These are phyloP conservation scores for Ganoderma boninense DNA, from an alignment of 1,284 basidiomycete genomes.

Conservation along the genomic window DNA sequence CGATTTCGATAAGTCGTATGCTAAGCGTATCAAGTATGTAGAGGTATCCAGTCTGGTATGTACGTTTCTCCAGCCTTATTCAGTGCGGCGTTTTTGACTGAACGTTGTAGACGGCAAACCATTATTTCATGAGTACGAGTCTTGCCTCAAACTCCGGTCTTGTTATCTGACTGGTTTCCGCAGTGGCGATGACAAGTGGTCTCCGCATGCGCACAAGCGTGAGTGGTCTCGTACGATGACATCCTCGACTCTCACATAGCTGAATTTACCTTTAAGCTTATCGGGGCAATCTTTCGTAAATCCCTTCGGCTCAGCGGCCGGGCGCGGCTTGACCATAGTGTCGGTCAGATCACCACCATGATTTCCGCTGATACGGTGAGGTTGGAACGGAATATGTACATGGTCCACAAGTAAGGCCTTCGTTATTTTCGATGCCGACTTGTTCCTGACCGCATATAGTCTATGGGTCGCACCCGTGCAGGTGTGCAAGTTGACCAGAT, in stretches of 20 bases:
- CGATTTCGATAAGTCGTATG: not conserved
- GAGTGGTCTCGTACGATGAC: constrained; percentile 23
- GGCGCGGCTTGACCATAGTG: constrained; percentile 64
- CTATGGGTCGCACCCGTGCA: constrained; percentile 67
- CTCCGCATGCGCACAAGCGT: constrained; percentile 60
- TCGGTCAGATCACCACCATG: constrained; percentile 77
- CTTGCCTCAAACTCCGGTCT: too few species aligned
- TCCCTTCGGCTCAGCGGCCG: constrained; percentile 74
- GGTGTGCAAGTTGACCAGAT: constrained; percentile 34
- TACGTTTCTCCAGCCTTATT: not conserved
- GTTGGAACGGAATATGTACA: constrained; percentile 56
- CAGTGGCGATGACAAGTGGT: constrained; percentile 62
- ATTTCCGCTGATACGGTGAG: constrained; percentile 69
- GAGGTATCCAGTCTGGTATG: constrained; percentile 60
- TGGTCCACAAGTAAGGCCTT: constrained; percentile 58
- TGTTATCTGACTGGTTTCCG: not conserved
- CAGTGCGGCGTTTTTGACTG: not conserved
- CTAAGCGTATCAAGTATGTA: too few species aligned
- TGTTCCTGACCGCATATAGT: constrained; percentile 41
- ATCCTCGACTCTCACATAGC: constrained; percentile 2
- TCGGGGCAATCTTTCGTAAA: constrained; percentile 77
- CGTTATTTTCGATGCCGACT: not conserved
- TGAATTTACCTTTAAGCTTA: constrained; percentile 49
- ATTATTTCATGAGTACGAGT: constrained; percentile 57
- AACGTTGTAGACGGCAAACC: constrained; percentile 53